phyloP scores from a whole-genome alignment of 2,329 filamentous ascomycete species.

The Colletotrichum sp. region DNA sequence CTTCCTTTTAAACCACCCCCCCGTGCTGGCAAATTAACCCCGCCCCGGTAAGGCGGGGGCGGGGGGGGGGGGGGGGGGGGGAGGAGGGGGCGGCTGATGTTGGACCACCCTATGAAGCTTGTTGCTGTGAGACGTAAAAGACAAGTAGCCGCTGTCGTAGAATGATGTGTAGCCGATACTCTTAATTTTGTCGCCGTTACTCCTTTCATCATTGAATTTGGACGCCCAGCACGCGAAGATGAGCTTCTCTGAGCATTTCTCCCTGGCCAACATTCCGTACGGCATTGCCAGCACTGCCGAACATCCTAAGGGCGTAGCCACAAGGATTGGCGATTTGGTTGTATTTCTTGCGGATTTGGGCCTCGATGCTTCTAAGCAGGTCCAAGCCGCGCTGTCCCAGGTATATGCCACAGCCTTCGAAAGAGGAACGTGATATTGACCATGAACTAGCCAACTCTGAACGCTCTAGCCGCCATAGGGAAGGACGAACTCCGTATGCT shows the following conservation, averaged over 20 bases:
- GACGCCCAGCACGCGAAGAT: neutral
- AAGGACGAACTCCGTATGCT: conserved; percentile 41
- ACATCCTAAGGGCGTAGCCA: conserved; percentile 47
- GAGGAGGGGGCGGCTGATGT: neutral
- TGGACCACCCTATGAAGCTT: neutral
- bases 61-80: neutral
- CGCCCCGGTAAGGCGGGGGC: neutral
- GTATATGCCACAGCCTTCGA: conserved; percentile 10
- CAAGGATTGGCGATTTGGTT: conserved; percentile 54
- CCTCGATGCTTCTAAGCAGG: conserved; percentile 7
- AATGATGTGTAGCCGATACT: neutral
- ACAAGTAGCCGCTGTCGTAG: neutral
- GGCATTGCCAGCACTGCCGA: conserved; percentile 50
- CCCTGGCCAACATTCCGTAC: conserved; percentile 57
- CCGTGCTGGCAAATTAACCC: too few species aligned
- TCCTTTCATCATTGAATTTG: neutral
- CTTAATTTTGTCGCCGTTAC: neutral
- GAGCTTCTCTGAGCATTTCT: conserved; percentile 52
- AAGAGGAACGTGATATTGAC: conserved; percentile 24
- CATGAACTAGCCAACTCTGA: conserved; percentile 44
- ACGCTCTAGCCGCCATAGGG: conserved; percentile 53
- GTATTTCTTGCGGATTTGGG: conserved; percentile 55
- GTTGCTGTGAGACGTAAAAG: neutral
- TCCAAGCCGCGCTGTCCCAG: neutral
- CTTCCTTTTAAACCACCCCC: too few species aligned